These are phyloP conservation scores for Oropetium thomaeum DNA, from an alignment of 176 grass and related monocot genomes.

Conservation along the genomic window DNA sequence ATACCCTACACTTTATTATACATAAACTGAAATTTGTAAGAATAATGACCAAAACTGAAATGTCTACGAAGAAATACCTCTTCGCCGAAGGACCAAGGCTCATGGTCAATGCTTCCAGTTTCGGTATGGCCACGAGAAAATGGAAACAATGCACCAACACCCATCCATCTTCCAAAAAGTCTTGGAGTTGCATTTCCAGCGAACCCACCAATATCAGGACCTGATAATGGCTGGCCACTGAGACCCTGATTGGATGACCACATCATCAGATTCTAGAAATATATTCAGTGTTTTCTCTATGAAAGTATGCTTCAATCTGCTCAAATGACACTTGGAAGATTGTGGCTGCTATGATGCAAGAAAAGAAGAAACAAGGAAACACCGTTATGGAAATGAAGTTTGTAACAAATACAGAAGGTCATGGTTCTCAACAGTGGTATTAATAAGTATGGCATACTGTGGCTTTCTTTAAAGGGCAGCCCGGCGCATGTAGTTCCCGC, in stretches of 20 bases:
- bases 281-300: background rate
- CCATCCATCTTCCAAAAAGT: constrained; percentile 98
- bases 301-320: background rate
- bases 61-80: constrained; percentile 53
- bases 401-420: background rate
- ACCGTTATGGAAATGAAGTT: background rate
- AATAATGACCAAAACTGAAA: background rate
- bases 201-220: constrained; percentile 97
- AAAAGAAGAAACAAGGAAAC: background rate
- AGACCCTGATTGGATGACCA: constrained; percentile 57
- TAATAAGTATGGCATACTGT: background rate
- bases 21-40: background rate
- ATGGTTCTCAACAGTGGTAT: background rate
- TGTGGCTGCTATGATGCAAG: background rate
- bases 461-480: too few species aligned
- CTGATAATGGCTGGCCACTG: constrained; percentile 88
- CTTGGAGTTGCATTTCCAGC: constrained; percentile 87
- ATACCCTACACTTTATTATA: background rate
- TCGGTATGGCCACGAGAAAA: constrained; percentile 89
- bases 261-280: constrained; percentile 15
- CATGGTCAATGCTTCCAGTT: constrained; percentile 72
- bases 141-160: constrained; percentile 78
- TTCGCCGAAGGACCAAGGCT: constrained; percentile 94
- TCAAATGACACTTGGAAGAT: background rate
- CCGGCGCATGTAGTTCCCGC: too few species aligned